These are phyloP conservation scores for Tripterygium wilfordii DNA, from an alignment of 177 flowering plant genomes.

Conservation along the genomic window DNA sequence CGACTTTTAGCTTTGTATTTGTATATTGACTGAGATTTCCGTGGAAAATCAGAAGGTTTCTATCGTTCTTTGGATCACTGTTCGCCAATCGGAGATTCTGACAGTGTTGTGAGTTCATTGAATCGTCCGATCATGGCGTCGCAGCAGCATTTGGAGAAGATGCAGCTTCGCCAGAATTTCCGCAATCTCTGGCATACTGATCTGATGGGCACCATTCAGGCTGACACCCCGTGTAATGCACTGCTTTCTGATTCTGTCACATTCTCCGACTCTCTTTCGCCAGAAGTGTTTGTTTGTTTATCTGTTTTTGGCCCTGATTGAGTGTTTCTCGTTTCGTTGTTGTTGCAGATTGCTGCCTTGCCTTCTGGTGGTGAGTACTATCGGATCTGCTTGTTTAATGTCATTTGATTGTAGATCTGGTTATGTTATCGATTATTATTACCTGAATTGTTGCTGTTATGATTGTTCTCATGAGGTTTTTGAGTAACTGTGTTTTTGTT, in stretches of 20 bases:
- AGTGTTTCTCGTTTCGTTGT: conserved; percentile 1
- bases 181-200: conserved; percentile 87
- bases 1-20: too few relatives aligned
- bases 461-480: too few relatives aligned
- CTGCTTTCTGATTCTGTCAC: conserved; percentile 3
- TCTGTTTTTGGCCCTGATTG: conserved; percentile 6
- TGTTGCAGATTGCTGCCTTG: conserved; percentile 79
- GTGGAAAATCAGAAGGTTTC: too few relatives aligned
- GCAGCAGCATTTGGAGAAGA: conserved; percentile 51
- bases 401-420: conserved; percentile 1
- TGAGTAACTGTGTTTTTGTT: not conserved
- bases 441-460: too few relatives aligned
- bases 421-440: not conserved
- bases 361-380: conserved; percentile 67
- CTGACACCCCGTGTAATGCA: conserved; percentile 67
- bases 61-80: too few relatives aligned
- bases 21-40: too few relatives aligned
- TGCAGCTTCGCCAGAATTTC: conserved; percentile 69
- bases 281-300: not conserved
- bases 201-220: conserved; percentile 57
- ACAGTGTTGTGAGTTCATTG: too few relatives aligned
- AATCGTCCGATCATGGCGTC: conserved; percentile 38
- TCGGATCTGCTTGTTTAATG: conserved; percentile 5
- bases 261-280: not conserved
- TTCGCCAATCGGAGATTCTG: too few relatives aligned